Percentiles rank a stretch among this genome's conserved stretches.
These are phyloP conservation scores for Protea cynaroides DNA, from an alignment of 164 flowering plant species.

Conservation along the genomic window DNA sequence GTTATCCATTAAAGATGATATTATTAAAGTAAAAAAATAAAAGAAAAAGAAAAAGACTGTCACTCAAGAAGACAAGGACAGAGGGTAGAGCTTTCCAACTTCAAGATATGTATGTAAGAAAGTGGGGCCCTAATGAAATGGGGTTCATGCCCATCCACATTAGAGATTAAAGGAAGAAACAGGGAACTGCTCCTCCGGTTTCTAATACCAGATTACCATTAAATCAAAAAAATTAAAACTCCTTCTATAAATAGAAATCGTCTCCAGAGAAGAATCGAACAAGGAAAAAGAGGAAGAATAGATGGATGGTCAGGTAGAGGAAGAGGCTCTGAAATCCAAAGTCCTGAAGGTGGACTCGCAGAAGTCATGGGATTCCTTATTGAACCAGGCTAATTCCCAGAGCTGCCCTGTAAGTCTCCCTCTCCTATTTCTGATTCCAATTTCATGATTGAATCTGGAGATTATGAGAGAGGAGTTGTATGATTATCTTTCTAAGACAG, in stretches of 20 bases:
- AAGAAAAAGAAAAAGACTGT: no score
- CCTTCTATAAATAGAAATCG: background rate
- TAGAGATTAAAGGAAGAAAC: background rate
- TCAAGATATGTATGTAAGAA: background rate
- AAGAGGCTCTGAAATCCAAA: conserved; percentile 32
- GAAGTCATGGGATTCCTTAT: conserved; percentile 49
- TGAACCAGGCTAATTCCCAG: conserved; percentile 33
- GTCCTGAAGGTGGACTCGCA: conserved; percentile 44
- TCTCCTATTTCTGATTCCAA: background rate
- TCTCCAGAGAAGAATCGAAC: background rate
- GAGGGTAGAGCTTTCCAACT: no score
- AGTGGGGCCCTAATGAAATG: background rate
- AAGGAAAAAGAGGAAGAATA: conserved; percentile 6
- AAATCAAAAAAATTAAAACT: background rate
- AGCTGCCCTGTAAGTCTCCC: conserved; percentile 46
- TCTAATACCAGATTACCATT: background rate
- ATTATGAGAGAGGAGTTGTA: no score
- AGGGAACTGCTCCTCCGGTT: background rate
- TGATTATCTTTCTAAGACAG: no score
- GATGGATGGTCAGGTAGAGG: conserved; percentile 35
- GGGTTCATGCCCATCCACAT: background rate
- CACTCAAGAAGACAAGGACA: no score
- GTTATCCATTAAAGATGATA: no score
- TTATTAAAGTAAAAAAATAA: no score
- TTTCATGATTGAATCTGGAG: no score